Evolutionary conservation across 106 monocot species (phyloP).

Genomic region (Platanthera zijinensis): DNA sequence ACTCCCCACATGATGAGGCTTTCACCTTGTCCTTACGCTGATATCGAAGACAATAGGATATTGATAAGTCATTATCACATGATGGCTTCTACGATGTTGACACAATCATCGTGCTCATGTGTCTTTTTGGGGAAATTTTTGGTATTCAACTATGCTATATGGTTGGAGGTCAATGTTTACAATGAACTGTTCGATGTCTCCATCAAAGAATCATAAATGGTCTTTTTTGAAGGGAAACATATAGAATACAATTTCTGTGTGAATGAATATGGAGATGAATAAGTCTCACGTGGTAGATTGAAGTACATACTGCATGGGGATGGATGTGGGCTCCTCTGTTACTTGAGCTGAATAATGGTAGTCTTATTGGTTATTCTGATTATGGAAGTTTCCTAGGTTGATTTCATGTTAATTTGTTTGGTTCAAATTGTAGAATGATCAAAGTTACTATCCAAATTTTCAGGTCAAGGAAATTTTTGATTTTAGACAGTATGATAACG

Average conservation of each 20-base stretch:
- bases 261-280: background rate
- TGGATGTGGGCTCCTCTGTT: background rate
- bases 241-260: background rate
- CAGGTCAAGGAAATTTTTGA: background rate
- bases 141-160: too few relatives aligned
- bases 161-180: background rate
- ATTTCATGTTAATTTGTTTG: background rate
- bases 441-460: background rate
- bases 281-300: background rate
- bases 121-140: too few relatives aligned
- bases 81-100: too few relatives aligned
- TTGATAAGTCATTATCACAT: too few relatives aligned
- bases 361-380: background rate
- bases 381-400: background rate
- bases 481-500: background rate
- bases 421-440: background rate
- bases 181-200: background rate
- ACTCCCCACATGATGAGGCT: too few relatives aligned
- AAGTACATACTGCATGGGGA: background rate
- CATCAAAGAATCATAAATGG: background rate
- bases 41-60: too few relatives aligned
- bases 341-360: background rate
- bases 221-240: background rate
- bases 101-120: too few relatives aligned
- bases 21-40: too few relatives aligned